These are phyloP conservation scores for Mortierella sp. DNA, from an alignment of 371 early-diverging fungal genomes.

Conservation along the genomic window DNA sequence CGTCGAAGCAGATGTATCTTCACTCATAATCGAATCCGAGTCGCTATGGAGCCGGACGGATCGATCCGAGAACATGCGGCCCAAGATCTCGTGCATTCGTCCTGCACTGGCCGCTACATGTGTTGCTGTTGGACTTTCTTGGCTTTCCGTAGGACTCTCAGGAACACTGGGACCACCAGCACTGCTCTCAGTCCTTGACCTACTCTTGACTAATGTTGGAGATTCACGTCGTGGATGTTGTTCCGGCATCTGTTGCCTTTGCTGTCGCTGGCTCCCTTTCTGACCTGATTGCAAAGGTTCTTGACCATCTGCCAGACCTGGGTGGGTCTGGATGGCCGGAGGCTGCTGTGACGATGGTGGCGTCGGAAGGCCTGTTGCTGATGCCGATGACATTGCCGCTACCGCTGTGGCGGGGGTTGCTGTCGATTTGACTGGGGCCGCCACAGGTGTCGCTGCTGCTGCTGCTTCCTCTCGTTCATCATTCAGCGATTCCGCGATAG, in stretches of 20 bases:
- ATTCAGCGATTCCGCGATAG: neutral
- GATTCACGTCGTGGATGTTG: no score
- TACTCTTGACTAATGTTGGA: constrained; percentile 20
- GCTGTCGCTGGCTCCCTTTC: no score
- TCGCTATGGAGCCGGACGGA: constrained; percentile 25
- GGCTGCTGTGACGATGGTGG: no score
- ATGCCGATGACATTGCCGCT: neutral
- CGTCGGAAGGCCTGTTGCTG: neutral
- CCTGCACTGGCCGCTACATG: constrained; percentile 45
- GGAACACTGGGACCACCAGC: constrained; percentile 19
- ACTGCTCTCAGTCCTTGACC: neutral
- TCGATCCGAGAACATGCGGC: constrained; percentile 48
- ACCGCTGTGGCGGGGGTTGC: neutral
- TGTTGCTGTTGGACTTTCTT: constrained; percentile 49
- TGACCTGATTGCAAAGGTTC: no score
- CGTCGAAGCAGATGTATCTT: constrained; percentile 32
- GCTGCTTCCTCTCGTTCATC: constrained; percentile 1
- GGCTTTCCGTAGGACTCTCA: constrained; percentile 26
- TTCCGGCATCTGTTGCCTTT: no score
- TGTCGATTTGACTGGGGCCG: neutral
- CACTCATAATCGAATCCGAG: constrained; percentile 40
- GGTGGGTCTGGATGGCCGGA: no score
- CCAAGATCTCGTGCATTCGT: constrained; percentile 53
- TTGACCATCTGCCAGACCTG: no score
- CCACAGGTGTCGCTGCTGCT: neutral